phyloP scores from a whole-genome alignment of 345 rosid genomes.

The Moricandia arvensis region DNA sequence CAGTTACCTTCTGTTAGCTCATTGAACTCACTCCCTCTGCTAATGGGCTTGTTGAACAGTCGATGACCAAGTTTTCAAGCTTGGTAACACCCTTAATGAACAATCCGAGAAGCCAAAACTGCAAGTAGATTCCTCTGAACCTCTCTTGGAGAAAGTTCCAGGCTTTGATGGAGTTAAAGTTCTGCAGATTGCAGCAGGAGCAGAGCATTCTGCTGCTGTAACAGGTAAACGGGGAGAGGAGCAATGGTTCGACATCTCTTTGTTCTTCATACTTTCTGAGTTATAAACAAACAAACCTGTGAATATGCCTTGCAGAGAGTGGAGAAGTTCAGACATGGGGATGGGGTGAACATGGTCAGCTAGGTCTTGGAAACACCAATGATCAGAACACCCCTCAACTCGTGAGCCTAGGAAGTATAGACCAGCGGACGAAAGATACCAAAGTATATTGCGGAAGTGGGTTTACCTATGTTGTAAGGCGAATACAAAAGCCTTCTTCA shows the following conservation, averaged over 20 bases:
- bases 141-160: constrained; percentile 46
- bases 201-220: constrained; percentile 83
- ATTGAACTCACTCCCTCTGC: constrained; percentile 3
- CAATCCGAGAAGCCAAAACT: constrained; percentile 36
- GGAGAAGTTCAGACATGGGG: constrained; percentile 79
- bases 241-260: background rate
- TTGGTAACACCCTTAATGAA: constrained; percentile 55
- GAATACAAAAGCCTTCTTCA: constrained; percentile 26
- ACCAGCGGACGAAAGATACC: constrained; percentile 14
- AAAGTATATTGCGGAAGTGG: constrained; percentile 85
- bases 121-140: constrained; percentile 30
- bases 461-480: constrained; percentile 51
- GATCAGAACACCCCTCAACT: constrained; percentile 58
- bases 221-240: constrained; percentile 49
- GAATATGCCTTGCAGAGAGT: constrained; percentile 46
- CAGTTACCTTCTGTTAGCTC: background rate
- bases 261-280: background rate
- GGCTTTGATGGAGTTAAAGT: constrained; percentile 49
- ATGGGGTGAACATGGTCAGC: constrained; percentile 99
- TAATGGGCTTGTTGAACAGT: constrained; percentile 41
- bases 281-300: background rate
- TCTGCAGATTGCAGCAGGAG: constrained; percentile 66
- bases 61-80: constrained; percentile 59
- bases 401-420: constrained; percentile 39
- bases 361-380: constrained; percentile 63